A percentile compares a stretch with the other conserved stretches of the same genome.
Evolutionary conservation across 768 basidiomycete genomes (phyloP).

Genomic region (Artomyces pyxidatus): DNA sequence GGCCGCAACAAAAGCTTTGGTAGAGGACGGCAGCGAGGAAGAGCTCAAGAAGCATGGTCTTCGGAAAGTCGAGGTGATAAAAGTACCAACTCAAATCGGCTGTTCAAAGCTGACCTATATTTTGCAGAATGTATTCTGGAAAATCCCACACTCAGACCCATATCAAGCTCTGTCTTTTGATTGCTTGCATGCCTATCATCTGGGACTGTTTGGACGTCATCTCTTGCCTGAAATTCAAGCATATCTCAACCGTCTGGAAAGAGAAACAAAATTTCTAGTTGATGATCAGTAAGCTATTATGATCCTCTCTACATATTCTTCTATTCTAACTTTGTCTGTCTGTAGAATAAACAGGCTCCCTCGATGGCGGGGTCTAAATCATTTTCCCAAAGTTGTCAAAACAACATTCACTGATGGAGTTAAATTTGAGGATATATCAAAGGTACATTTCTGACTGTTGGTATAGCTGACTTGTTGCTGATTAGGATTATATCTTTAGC

Average conservation of each 20-base stretch:
- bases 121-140: constrained; percentile 8
- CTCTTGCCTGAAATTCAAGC: constrained; percentile 1
- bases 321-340: neutral
- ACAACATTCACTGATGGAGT: neutral
- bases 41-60: neutral
- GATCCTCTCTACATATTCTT: neutral
- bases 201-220: constrained; percentile 10
- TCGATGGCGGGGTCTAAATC: neutral
- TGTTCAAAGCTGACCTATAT: neutral
- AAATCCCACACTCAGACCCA: constrained; percentile 2
- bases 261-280: neutral
- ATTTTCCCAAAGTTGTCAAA: neutral
- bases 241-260: neutral
- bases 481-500: neutral
- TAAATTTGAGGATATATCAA: neutral
- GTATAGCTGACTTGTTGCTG: neutral
- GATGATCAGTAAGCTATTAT: neutral
- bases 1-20: too few species aligned
- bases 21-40: too few species aligned
- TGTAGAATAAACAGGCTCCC: neutral
- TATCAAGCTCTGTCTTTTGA: constrained; percentile 12
- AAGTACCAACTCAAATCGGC: neutral
- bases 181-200: constrained; percentile 10
- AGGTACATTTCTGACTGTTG: neutral
- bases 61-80: neutral